Percentiles rank a stretch among this genome's conserved stretches.
Evolutionary conservation across 176 grass and related monocot genomes (phyloP).

Genomic region (Zizania latifolia): DNA sequence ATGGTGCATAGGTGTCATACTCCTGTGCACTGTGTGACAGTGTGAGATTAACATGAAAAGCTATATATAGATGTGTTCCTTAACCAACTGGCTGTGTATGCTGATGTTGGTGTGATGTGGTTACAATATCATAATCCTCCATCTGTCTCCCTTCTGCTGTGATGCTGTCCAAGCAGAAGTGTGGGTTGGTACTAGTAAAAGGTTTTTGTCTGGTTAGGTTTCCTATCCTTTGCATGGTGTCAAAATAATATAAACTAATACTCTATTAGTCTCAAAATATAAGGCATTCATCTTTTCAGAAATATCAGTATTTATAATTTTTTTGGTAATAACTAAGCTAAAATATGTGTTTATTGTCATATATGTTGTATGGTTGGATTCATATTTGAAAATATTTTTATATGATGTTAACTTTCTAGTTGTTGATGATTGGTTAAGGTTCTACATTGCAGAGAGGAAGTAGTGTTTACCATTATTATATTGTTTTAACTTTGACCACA

Average conservation of each 20-base stretch:
- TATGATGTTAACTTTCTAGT: no score
- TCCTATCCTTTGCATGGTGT: not conserved
- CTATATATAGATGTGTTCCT: not conserved
- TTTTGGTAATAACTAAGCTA: no score
- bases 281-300: no score
- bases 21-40: not conserved
- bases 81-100: conserved; percentile 17
- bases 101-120: conserved; percentile 22
- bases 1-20: conserved; percentile 27
- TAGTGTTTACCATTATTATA: no score
- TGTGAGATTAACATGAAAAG: not conserved
- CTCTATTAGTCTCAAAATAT: no score
- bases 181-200: not conserved
- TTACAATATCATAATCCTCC: conserved; percentile 35
- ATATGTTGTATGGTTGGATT: no score
- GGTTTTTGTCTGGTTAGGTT: not conserved
- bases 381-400: no score
- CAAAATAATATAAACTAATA: not conserved
- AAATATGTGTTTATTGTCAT: no score
- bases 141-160: not conserved
- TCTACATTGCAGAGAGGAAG: no score
- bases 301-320: no score
- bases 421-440: no score
- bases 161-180: not conserved
- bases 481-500: no score